phyloP scores from a whole-genome alignment of 129 eudicot species.

The Flaveria robusta region DNA sequence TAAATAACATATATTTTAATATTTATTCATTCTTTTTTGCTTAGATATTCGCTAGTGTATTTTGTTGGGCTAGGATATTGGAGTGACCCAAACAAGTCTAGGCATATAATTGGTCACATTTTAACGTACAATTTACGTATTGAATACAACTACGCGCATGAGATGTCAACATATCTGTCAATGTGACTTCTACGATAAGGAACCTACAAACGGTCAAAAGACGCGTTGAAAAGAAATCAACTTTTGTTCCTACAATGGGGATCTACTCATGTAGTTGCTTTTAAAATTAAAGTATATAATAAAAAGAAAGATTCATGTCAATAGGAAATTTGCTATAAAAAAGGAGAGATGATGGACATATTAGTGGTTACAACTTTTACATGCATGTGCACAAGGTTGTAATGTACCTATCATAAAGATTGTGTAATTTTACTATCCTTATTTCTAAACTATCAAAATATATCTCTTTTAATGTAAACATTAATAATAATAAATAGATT shows the following conservation, averaged over 20 bases:
- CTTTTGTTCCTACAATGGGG: background rate
- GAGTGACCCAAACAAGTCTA: background rate
- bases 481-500: background rate
- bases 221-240: background rate
- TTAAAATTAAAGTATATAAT: background rate
- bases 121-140: background rate
- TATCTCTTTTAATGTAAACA: background rate
- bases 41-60: background rate
- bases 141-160: background rate
- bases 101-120: background rate
- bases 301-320: background rate
- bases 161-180: background rate
- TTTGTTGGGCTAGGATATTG: background rate
- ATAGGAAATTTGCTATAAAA: constrained; percentile 17
- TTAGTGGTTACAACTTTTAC: background rate
- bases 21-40: background rate
- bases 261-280: constrained; percentile 30
- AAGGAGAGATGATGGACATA: constrained; percentile 20
- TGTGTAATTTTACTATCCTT: background rate
- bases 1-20: too few relatives aligned
- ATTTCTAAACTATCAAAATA: background rate
- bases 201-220: constrained; percentile 11
- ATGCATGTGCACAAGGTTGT: constrained; percentile 14
- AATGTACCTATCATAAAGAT: background rate
- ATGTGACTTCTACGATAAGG: constrained; percentile 16